Conservation (phyloP, 2,329 filamentous ascomycete genomes). For the Amphichorda felina region DNA sequence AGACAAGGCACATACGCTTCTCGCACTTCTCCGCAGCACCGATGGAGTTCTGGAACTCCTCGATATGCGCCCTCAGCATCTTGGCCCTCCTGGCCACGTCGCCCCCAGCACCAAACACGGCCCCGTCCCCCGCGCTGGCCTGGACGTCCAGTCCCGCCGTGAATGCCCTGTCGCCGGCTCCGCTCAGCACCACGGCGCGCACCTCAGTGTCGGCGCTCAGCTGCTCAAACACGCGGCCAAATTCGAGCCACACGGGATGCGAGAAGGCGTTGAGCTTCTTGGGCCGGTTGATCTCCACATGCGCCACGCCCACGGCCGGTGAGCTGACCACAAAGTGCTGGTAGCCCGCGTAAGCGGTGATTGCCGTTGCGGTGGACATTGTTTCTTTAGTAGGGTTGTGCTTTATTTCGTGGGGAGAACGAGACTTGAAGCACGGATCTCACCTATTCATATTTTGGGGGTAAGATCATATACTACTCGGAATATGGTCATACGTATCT, state of each 20-base stretch:
- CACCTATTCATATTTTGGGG: too few species aligned
- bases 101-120: conserved; percentile 23
- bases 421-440: neutral
- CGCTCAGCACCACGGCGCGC: conserved; percentile 68
- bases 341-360: conserved; percentile 32
- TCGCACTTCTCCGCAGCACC: conserved; percentile 71
- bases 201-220: conserved; percentile 63
- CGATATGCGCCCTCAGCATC: conserved; percentile 53
- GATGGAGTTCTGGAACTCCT: conserved; percentile 72
- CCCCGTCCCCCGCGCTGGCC: conserved; percentile 45
- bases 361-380: conserved; percentile 12
- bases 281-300: conserved; percentile 84
- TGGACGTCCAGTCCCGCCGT: conserved; percentile 77
- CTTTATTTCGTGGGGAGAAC: neutral
- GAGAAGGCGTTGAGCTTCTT: conserved; percentile 82
- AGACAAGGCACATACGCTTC: conserved; percentile 53
- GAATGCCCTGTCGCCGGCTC: conserved; percentile 74
- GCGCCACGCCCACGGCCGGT: conserved; percentile 63
- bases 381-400: neutral
- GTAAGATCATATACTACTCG: too few species aligned
- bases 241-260: conserved; percentile 76
- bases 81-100: conserved; percentile 57
- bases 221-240: conserved; percentile 57
- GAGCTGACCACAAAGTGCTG: conserved; percentile 65
- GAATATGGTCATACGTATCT: neutral